These are phyloP conservation scores for Pyricularia grisea DNA, from an alignment of 2,329 filamentous ascomycete species.

Conservation along the genomic window DNA sequence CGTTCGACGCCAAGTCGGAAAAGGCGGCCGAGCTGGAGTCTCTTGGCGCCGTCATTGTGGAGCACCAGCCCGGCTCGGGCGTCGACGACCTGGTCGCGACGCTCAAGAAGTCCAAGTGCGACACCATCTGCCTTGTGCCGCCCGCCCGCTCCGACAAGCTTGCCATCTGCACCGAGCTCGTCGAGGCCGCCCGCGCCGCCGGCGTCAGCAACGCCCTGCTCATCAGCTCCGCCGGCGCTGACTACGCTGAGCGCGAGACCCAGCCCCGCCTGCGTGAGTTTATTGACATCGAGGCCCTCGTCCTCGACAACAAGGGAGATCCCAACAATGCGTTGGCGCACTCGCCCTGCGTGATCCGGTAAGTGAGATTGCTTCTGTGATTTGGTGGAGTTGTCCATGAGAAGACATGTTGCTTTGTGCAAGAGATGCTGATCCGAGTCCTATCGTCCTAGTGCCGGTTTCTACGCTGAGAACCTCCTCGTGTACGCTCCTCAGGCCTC, in stretches of 20 bases:
- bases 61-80: conserved; percentile 27
- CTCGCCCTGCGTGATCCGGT: conserved; percentile 37
- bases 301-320: conserved; percentile 34
- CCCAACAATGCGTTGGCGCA: conserved; percentile 24
- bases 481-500: conserved; percentile 34
- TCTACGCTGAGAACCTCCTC: conserved; percentile 42
- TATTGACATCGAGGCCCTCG: conserved; percentile 34
- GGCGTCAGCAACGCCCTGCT: conserved; percentile 34
- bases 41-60: conserved; percentile 30
- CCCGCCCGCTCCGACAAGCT: conserved; percentile 35
- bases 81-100: conserved; percentile 30
- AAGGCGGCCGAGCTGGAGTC: conserved; percentile 28
- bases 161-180: conserved; percentile 33
- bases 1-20: conserved; percentile 26
- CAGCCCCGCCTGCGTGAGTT: conserved; percentile 42
- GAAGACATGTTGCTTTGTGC: neutral
- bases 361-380: conserved; percentile 5
- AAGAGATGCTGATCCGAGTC: neutral
- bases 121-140: conserved; percentile 39
- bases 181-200: conserved; percentile 33
- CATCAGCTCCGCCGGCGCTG: conserved; percentile 37
- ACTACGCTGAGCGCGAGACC: conserved; percentile 36
- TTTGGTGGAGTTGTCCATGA: neutral
- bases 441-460: conserved; percentile 25
- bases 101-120: conserved; percentile 30